Evolutionary conservation across 495 filamentous ascomycete genomes (phyloP).

Genomic region (Penicillium crystallinum): DNA sequence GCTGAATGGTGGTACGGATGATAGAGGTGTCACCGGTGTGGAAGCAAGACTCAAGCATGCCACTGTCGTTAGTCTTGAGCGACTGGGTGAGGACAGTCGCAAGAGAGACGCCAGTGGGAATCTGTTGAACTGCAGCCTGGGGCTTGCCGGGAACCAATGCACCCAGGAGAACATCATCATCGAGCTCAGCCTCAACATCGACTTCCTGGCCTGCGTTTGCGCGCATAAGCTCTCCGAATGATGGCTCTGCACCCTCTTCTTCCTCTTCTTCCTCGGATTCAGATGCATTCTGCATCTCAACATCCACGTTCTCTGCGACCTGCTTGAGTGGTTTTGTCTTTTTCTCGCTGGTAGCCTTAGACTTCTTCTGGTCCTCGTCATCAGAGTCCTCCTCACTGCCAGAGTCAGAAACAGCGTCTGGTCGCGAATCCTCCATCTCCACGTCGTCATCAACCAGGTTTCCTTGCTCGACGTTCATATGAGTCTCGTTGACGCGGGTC

Average conservation of each 20-base stretch:
- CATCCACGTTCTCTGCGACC: conserved; percentile 34
- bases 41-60: conserved; percentile 87
- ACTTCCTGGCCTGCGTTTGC: conserved; percentile 63
- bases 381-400: conserved; percentile 40
- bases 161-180: conserved; percentile 38
- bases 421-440: conserved; percentile 47
- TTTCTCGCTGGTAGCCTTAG: conserved; percentile 31
- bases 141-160: conserved; percentile 37
- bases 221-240: conserved; percentile 83
- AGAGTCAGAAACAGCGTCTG: conserved; percentile 31
- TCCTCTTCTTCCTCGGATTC: conserved; percentile 38
- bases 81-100: conserved; percentile 88
- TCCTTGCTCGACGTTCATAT: conserved; percentile 55
- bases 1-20: conserved; percentile 82
- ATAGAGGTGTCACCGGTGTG: conserved; percentile 66
- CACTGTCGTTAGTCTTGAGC: conserved; percentile 81
- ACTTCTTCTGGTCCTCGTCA: conserved; percentile 33
- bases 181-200: conserved; percentile 61
- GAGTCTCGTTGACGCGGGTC: conserved; percentile 68
- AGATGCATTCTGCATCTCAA: conserved; percentile 38
- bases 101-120: conserved; percentile 73
- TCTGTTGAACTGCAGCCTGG: conserved; percentile 41
- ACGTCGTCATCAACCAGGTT: conserved; percentile 39
- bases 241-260: conserved; percentile 56
- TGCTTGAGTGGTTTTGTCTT: conserved; percentile 26